These are phyloP conservation scores for Farysia itapuensis DNA, from an alignment of 1,284 basidiomycete species.

Conservation along the genomic window DNA sequence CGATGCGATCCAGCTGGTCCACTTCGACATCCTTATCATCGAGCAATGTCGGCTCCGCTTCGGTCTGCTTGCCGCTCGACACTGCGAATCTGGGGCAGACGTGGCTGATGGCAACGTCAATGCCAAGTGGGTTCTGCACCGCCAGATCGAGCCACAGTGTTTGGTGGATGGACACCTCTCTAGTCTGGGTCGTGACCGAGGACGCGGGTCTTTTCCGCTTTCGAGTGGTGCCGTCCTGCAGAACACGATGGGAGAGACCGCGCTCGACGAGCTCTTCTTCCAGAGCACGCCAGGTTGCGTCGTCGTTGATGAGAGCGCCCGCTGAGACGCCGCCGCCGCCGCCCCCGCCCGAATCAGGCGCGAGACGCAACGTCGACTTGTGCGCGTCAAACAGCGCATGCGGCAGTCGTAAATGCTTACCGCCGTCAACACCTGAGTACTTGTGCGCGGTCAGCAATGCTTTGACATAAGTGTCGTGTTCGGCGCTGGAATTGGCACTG, in stretches of 20 bases:
- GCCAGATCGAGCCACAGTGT: conserved; percentile 60
- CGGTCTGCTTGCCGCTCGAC: not conserved
- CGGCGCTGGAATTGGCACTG: conserved; percentile 27
- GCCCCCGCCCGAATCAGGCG: conserved; percentile 12
- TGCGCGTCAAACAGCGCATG: conserved; percentile 10
- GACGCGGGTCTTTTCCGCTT: conserved; percentile 9
- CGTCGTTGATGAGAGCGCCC: conserved; percentile 3
- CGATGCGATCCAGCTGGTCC: conserved; percentile 43
- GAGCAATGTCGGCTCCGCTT: not conserved
- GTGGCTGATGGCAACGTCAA: conserved; percentile 17
- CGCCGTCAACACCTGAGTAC: conserved; percentile 23
- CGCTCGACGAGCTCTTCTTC: conserved; percentile 14
- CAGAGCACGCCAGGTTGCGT: conserved; percentile 16
- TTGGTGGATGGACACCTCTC: conserved; percentile 45
- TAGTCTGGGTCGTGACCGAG: conserved; percentile 9
- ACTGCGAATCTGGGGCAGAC: conserved; percentile 7
- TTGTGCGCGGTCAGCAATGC: conserved; percentile 63
- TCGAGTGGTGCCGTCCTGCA: conserved; percentile 3
- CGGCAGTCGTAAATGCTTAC: not conserved
- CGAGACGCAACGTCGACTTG: conserved; percentile 8
- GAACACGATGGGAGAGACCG: conserved; percentile 8
- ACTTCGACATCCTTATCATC: conserved; percentile 14
- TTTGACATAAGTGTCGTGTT: conserved; percentile 61
- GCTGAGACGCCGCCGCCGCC: too few relatives aligned
- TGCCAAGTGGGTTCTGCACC: conserved; percentile 61